Base-by-base conservation (phyloP, 805 yeast species). In the Candida boleticola region DNA sequence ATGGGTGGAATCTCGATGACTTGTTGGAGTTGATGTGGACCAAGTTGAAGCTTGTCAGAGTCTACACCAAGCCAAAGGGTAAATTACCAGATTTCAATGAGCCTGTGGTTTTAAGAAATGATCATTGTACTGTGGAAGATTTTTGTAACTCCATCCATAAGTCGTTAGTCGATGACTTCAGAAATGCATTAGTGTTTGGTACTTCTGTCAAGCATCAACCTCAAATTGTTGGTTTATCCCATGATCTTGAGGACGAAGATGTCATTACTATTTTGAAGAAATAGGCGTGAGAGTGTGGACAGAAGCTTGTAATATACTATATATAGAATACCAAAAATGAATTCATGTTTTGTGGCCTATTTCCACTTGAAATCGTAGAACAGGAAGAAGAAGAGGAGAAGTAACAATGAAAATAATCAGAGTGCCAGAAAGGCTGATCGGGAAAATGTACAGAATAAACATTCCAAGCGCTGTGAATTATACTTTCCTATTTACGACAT, bases 1-100 rank as follows among this genome's bases (percentile, higher is more conserved):
- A 85, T 60, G 96, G 95, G 51, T 93, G 99, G 99, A 93, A 93
- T 61, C 72, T 93, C 59, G 99, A 93, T 65, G 98, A 92, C 66
- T 75, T 93, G 52, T 73, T 93, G 53, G 96, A 92, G 58, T 74
- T 81, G 61, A 93, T 93, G 98, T 93, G 99, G 99, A 87, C 83
- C 42, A 79, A 84, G 60, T 77, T 93, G 56, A 83, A 87, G 53
- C 73, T 93, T 57, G 98, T 92, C 31, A 82, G 99, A 60, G 97
- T 93, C 17, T 93, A 92, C 68, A 93, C 99, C 5, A 93, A 92
- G 59, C 99, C 99, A 40, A 93, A 89, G 74, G 98, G 98, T 22
- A 79, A 74, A 53, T 73, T 84, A 53, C 99, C 99, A 6, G 99
- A 93, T 64, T 93, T 92, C 64, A 74, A 75, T 29, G 98, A 93